Evolutionary conservation across 208 protist genomes (phyloP).

Genomic region (Borovskyia barvae): DNA sequence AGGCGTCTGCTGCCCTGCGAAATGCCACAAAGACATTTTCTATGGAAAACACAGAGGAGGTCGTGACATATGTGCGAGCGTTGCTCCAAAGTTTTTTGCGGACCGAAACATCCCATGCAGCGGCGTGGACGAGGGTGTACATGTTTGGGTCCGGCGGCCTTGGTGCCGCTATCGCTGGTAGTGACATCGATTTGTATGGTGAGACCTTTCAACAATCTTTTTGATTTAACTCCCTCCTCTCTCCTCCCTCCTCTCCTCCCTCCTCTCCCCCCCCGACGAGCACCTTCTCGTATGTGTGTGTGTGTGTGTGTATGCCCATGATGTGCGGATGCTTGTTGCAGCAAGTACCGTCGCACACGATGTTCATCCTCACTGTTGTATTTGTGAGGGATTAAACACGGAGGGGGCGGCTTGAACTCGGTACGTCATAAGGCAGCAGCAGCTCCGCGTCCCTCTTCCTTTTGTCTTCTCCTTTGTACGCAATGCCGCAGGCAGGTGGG

Average conservation of each 20-base stretch:
- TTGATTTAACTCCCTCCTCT: conserved; percentile 5
- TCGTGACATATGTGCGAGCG: conserved; percentile 14
- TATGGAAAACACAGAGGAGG: conserved; percentile 17
- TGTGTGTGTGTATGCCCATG: no score
- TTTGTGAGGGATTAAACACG: no score
- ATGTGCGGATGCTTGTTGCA: no score
- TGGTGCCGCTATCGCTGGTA: conserved; percentile 69
- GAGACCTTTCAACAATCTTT: conserved; percentile 36
- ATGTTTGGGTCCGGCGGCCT: conserved; percentile 81
- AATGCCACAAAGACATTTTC: conserved; percentile 18
- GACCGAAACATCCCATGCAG: conserved; percentile 1
- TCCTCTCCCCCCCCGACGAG: no score
- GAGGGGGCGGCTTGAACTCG: no score
- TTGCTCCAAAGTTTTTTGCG: conserved; percentile 20
- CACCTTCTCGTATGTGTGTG: no score
- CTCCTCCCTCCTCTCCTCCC: not conserved
- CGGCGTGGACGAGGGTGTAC: conserved; percentile 49
- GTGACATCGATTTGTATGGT: conserved; percentile 94
- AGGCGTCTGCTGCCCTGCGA: conserved; percentile 9
- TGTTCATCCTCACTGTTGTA: no score
- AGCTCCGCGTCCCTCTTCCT: not conserved
- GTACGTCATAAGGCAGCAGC: no score
- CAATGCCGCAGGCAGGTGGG: no score
- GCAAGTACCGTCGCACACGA: no score
- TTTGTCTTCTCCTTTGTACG: not conserved